Evolutionary conservation across 352 stramenopile species (phyloP).

Genomic region (Pythium chondricola): DNA sequence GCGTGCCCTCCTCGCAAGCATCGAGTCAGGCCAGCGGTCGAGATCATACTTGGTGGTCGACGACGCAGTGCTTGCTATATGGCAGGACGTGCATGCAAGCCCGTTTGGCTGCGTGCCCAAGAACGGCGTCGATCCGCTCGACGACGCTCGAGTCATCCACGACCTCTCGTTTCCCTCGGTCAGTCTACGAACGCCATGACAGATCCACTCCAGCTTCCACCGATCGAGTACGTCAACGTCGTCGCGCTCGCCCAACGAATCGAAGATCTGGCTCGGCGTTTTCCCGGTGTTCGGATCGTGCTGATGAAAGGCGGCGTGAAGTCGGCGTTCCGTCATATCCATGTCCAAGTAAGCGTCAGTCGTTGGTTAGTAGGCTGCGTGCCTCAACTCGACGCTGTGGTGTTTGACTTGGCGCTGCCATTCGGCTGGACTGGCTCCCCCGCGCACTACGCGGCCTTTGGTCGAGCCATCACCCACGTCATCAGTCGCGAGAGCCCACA

Average conservation of each 20-base stretch:
- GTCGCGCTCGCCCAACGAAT: not conserved
- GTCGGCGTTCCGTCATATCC: slow-evolving; percentile 4
- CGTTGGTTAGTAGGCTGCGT: not conserved
- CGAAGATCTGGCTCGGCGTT: not conserved
- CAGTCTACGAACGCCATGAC: not conserved
- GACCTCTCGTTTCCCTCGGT: slow-evolving; percentile 9
- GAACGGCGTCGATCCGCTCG: not conserved
- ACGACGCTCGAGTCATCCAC: slow-evolving; percentile 10
- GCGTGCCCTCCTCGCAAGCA: too few relatives aligned
- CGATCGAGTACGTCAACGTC: not conserved
- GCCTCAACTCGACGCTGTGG: not conserved
- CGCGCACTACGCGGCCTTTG: slow-evolving; percentile 11
- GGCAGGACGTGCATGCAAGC: too few relatives aligned
- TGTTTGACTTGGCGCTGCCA: slow-evolving; percentile 8
- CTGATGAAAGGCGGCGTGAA: slow-evolving; percentile 9
- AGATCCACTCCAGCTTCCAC: not conserved
- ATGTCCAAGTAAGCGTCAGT: not conserved
- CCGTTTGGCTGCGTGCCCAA: slow-evolving; percentile 12
- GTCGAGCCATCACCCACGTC: slow-evolving; percentile 14
- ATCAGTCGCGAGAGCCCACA: slow-evolving; percentile 7
- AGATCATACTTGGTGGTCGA: too few relatives aligned
- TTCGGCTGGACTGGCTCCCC: slow-evolving; percentile 20
- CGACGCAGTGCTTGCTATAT: too few relatives aligned
- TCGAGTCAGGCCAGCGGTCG: too few relatives aligned
- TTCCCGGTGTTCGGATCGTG: not conserved